Conservation (phyloP, 495 filamentous ascomycete genomes). For the Cercophora samala region DNA sequence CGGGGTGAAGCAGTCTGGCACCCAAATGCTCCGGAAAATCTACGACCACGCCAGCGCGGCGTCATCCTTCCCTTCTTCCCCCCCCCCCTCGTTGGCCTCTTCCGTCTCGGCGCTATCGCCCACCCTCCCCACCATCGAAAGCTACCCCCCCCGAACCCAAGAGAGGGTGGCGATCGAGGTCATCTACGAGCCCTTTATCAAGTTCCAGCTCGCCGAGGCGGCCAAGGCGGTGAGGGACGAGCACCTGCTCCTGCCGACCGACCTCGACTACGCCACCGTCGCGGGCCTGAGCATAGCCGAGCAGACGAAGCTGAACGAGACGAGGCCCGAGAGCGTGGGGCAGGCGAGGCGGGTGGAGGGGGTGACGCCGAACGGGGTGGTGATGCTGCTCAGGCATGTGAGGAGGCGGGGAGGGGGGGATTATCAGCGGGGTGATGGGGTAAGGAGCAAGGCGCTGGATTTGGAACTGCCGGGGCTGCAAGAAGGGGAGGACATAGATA, state of each 20-base stretch:
- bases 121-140: conserved; percentile 50
- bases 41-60: neutral
- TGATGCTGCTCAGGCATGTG: conserved; percentile 56
- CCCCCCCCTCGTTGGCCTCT: conserved; percentile 3
- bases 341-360: conserved; percentile 89
- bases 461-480: conserved; percentile 27
- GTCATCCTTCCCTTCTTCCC: conserved; percentile 48
- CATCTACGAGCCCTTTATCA: conserved; percentile 79
- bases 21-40: conserved; percentile 61
- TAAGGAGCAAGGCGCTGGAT: conserved; percentile 21
- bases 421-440: conserved; percentile 9
- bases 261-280: conserved; percentile 73
- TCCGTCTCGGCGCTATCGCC: conserved; percentile 52
- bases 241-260: conserved; percentile 63
- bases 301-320: conserved; percentile 60
- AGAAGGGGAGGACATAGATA: conserved; percentile 32
- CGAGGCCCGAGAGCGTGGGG: conserved; percentile 76
- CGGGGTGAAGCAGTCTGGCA: conserved; percentile 57
- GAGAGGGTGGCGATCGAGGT: conserved; percentile 74
- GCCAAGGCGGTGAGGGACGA: conserved; percentile 72
- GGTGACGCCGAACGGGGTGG: conserved; percentile 57
- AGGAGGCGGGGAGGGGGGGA: conserved; percentile 16
- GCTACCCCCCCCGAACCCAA: conserved; percentile 54
- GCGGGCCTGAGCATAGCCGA: conserved; percentile 77
- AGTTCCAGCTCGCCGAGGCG: conserved; percentile 61